A percentile compares a stretch with the other conserved stretches of the same genome.
Evolutionary conservation across 306 rosid genomes (phyloP).

Genomic region (Coriaria nepalensis): DNA sequence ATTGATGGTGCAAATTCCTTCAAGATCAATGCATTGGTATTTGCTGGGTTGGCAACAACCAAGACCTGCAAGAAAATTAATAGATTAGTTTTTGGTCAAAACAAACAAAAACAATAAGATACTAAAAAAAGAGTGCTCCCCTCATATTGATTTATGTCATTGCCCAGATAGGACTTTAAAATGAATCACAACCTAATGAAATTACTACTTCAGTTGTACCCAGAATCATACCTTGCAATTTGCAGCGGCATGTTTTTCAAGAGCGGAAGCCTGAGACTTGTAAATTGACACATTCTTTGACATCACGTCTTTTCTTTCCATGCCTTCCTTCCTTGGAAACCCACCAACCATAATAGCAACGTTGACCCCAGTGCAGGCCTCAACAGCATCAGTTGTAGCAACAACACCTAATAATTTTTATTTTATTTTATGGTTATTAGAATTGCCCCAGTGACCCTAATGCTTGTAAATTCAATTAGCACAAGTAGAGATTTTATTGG

Average conservation of each 20-base stretch:
- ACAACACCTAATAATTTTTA: constrained; percentile 85
- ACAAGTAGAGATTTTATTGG: neutral
- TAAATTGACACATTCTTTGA: constrained; percentile 84
- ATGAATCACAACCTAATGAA: too few species aligned
- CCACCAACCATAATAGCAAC: constrained; percentile 98
- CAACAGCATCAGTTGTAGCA: constrained; percentile 95
- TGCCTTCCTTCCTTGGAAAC: constrained; percentile 96
- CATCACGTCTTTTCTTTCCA: constrained; percentile 99
- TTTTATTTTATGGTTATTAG: neutral
- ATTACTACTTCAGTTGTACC: neutral
- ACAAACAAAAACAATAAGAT: neutral
- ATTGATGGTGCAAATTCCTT: constrained; percentile 95
- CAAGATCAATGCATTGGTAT: constrained; percentile 94
- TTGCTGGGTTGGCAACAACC: constrained; percentile 99
- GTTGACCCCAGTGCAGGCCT: constrained; percentile 88
- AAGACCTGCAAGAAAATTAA: constrained; percentile 49
- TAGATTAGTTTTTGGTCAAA: too few species aligned
- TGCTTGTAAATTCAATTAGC: neutral
- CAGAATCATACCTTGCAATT: constrained; percentile 65
- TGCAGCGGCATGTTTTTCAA: constrained; percentile 83
- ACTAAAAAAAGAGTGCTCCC: neutral
- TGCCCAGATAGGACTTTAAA: too few species aligned
- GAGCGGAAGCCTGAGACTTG: constrained; percentile 94
- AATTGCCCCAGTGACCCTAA: neutral
- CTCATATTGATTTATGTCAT: too few species aligned